Conservation (phyloP, 1,284 basidiomycete genomes). For the Psilocybe mexicana region DNA sequence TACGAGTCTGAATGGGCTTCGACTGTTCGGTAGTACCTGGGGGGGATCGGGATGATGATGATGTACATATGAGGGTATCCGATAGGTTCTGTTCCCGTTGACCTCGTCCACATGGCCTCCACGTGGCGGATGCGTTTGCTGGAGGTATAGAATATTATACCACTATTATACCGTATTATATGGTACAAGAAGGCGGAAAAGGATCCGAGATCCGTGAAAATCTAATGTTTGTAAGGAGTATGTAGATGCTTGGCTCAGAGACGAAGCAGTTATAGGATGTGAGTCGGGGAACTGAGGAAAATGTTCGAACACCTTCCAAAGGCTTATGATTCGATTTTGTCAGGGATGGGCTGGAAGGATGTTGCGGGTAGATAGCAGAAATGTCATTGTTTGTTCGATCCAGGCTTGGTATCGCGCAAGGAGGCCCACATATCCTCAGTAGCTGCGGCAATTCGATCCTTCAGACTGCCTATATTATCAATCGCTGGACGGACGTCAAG, state of each 20-base stretch:
- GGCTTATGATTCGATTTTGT: background rate
- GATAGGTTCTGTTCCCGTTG: background rate
- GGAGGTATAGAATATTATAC: background rate
- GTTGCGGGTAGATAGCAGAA: background rate
- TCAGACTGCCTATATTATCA: slow-evolving; percentile 75
- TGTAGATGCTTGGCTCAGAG: no score
- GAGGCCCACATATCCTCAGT: slow-evolving; percentile 70
- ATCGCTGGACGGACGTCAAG: slow-evolving; percentile 91
- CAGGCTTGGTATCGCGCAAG: slow-evolving; percentile 32
- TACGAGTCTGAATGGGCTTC: no score
- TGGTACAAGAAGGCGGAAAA: no score
- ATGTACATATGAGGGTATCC: no score
- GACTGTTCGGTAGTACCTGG: no score
- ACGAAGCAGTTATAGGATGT: no score
- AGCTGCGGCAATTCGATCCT: slow-evolving; percentile 69
- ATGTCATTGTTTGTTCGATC: slow-evolving; percentile 1
- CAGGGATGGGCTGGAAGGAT: background rate
- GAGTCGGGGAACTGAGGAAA: background rate
- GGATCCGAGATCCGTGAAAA: no score
- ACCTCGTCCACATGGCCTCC: background rate
- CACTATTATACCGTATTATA: no score
- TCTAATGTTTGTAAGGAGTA: no score
- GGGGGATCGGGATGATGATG: no score
- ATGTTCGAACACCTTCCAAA: background rate
- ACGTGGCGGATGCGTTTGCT: background rate